A percentile compares a stretch with the other conserved stretches of the same genome.
Conservation (phyloP, 140 eudicot species). For the Senecio squalidus region DNA sequence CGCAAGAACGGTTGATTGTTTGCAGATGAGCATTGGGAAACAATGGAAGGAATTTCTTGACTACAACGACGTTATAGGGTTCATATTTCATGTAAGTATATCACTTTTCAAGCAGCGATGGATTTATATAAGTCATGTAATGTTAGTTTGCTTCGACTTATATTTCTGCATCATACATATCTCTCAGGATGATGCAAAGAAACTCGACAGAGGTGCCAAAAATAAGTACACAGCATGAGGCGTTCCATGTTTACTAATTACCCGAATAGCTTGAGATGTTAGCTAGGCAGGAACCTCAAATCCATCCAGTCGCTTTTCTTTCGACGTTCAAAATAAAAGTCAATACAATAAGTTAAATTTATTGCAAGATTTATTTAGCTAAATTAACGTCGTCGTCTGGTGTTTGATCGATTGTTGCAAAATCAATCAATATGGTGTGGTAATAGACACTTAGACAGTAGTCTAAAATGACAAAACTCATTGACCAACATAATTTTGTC, state of each 20-base stretch:
- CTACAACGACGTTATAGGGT: constrained; percentile 63
- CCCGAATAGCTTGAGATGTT: constrained; percentile 1
- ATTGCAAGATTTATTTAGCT: too few species aligned
- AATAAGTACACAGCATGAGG: constrained; percentile 57
- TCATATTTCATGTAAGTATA: constrained; percentile 63
- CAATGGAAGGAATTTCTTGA: constrained; percentile 87
- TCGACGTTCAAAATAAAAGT: too few species aligned
- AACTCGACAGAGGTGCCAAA: constrained; percentile 65
- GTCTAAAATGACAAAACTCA: too few species aligned
- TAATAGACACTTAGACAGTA: too few species aligned
- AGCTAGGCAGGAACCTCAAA: constrained; percentile 10
- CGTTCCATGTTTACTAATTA: not conserved
- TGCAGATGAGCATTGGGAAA: constrained; percentile 71
- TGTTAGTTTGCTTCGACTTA: not conserved
- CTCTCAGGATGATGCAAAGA: constrained; percentile 73
- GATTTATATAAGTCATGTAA: not conserved
- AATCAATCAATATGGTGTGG: too few species aligned
- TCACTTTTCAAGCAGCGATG: not conserved
- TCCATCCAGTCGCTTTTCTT: not conserved
- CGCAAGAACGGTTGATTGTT: too few species aligned
- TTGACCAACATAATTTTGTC: too few species aligned
- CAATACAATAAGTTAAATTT: too few species aligned
- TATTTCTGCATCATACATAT: not conserved
- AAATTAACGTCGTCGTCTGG: too few species aligned
- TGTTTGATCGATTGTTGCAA: too few species aligned